A percentile compares a stretch with the other conserved stretches of the same genome.
These are phyloP conservation scores for Talaromyces liani DNA, from an alignment of 495 filamentous ascomycete genomes.

Conservation along the genomic window DNA sequence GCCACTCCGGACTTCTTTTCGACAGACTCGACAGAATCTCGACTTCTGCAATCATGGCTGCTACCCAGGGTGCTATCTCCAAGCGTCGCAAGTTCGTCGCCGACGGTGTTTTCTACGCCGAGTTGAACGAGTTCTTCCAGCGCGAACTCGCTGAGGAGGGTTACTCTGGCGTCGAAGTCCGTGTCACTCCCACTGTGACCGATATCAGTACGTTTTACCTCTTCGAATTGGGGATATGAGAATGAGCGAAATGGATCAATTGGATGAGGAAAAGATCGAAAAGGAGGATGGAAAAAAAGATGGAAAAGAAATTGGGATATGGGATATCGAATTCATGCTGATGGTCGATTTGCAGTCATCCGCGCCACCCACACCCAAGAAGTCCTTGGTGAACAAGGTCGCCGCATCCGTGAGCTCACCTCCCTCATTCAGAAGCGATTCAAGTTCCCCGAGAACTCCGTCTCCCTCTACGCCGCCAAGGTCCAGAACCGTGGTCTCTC, in stretches of 20 bases:
- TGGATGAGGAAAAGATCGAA: neutral
- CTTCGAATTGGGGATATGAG: constrained; percentile 8
- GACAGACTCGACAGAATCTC: constrained; percentile 17
- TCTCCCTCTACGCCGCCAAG: constrained; percentile 99
- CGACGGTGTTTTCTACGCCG: constrained; percentile 99
- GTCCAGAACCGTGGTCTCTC: constrained; percentile 99
- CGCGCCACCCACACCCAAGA: constrained; percentile 99
- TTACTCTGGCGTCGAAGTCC: constrained; percentile 99
- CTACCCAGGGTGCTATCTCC: constrained; percentile 69
- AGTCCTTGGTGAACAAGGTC: constrained; percentile 98
- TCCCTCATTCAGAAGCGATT: constrained; percentile 99
- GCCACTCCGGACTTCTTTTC: constrained; percentile 30
- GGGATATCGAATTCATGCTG: constrained; percentile 12
- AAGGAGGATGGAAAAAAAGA: neutral
- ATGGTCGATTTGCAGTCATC: constrained; percentile 55
- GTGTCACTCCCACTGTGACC: constrained; percentile 98
- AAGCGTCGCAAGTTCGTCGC: constrained; percentile 99
- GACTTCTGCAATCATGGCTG: constrained; percentile 49
- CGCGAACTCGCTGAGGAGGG: constrained; percentile 99
- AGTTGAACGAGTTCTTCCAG: constrained; percentile 99
- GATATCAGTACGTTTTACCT: constrained; percentile 72
- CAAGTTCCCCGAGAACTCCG: constrained; percentile 99
- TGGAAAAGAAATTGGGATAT: constrained; percentile 7
- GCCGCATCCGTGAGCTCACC: constrained; percentile 98
- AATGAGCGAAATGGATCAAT: constrained; percentile 5